Evolutionary conservation across 2,329 filamentous ascomycete species (phyloP).

Genomic region (Colletotrichum orbiculare): DNA sequence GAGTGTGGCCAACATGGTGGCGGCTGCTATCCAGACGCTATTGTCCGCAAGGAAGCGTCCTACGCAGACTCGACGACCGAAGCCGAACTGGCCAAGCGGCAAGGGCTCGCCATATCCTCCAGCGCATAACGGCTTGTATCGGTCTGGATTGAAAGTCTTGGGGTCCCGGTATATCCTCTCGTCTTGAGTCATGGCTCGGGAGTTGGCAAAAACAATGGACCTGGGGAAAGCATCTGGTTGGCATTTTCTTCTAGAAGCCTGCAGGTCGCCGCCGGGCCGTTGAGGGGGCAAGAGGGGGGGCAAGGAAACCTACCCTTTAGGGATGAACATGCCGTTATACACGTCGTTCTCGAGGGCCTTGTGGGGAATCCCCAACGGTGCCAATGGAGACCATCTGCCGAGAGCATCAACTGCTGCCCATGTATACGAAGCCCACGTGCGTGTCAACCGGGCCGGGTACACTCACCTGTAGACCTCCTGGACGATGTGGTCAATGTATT

Average conservation of each 20-base stretch:
- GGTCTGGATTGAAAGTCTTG: slow-evolving; percentile 57
- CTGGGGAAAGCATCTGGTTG: slow-evolving; percentile 16
- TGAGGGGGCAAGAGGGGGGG: slow-evolving; percentile 13
- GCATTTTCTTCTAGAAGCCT: slow-evolving; percentile 33
- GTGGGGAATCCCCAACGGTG: slow-evolving; percentile 65
- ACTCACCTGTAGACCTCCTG: slow-evolving; percentile 50
- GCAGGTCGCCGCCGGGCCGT: slow-evolving; percentile 23
- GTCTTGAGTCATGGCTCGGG: slow-evolving; percentile 58
- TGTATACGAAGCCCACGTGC: neutral
- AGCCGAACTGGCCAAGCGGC: slow-evolving; percentile 53
- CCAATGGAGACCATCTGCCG: slow-evolving; percentile 56
- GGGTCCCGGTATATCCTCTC: slow-evolving; percentile 53
- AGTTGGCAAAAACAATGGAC: slow-evolving; percentile 54
- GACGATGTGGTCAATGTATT: slow-evolving; percentile 51
- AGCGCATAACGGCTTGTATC: slow-evolving; percentile 48
- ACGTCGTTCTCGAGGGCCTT: slow-evolving; percentile 63
- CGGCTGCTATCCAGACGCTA: slow-evolving; percentile 50
- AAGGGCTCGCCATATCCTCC: slow-evolving; percentile 53
- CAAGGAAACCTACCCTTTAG: slow-evolving; percentile 53
- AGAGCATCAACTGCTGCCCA: slow-evolving; percentile 6
- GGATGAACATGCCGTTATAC: slow-evolving; percentile 67
- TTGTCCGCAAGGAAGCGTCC: slow-evolving; percentile 49
- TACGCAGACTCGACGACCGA: slow-evolving; percentile 47
- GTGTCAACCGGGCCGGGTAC: neutral
- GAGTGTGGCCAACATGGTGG: slow-evolving; percentile 47